Conservation (phyloP, 2,329 filamentous ascomycete species). For the Colletotrichum sublineola region DNA sequence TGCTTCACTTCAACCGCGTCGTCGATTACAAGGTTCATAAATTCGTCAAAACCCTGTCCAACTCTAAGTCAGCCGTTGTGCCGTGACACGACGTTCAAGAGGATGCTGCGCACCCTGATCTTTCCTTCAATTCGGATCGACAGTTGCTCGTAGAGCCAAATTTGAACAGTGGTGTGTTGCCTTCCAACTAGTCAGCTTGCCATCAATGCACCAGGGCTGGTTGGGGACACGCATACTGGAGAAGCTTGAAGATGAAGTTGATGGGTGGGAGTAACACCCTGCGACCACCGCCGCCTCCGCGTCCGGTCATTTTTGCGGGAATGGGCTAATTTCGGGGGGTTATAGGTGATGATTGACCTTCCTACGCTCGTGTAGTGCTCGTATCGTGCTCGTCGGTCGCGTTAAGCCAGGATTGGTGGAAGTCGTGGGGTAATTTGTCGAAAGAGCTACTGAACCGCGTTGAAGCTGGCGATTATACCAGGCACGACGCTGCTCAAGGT, state of each 20-base stretch:
- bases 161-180: conserved; percentile 85
- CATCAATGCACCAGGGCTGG: background rate
- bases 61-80: conserved; percentile 40
- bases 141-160: conserved; percentile 98
- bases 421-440: conserved; percentile 20
- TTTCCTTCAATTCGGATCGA: conserved; percentile 95
- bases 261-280: conserved; percentile 72
- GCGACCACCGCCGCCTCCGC: conserved; percentile 70
- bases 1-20: conserved; percentile 94
- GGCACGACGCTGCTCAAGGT: conserved; percentile 10
- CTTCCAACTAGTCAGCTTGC: conserved; percentile 6
- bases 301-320: conserved; percentile 65
- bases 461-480: conserved; percentile 25
- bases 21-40: conserved; percentile 98
- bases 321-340: background rate
- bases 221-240: conserved; percentile 65
- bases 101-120: conserved; percentile 79
- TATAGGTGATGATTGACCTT: background rate
- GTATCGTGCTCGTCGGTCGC: background rate
- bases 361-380: background rate
- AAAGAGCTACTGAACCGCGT: conserved; percentile 12
- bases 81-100: too few relatives aligned
- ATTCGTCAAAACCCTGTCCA: conserved; percentile 94
- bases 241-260: conserved; percentile 77
- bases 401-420: conserved; percentile 4